These are phyloP conservation scores for Kernera saxatilis DNA, from an alignment of 345 rosid species.

Conservation along the genomic window DNA sequence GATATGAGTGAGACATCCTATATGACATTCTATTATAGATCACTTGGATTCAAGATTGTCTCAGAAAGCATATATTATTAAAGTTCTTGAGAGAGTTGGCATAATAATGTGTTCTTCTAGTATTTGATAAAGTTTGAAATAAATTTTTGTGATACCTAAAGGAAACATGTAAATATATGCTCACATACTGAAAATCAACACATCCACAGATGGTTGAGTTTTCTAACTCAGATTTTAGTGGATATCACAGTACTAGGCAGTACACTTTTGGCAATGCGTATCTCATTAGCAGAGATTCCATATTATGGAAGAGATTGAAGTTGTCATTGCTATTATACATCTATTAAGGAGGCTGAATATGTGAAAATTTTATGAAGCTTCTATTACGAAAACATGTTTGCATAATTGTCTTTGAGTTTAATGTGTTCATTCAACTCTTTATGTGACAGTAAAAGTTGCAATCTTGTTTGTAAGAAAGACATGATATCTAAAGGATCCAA, in stretches of 20 bases:
- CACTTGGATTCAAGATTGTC: background rate
- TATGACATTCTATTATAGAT: background rate
- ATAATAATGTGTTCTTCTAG: background rate
- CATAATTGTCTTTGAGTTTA: background rate
- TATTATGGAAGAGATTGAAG: background rate
- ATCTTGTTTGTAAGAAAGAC: background rate
- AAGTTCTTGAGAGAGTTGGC: background rate
- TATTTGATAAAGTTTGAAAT: background rate
- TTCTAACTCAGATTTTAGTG: background rate
- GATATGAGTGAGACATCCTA: background rate
- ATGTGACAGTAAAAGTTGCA: background rate
- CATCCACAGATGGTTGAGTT: background rate
- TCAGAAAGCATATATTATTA: background rate
- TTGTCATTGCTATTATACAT: background rate
- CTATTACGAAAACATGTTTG: background rate
- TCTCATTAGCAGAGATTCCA: background rate
- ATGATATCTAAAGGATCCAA: background rate
- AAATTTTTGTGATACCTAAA: background rate
- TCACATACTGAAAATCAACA: background rate
- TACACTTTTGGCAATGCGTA: background rate
- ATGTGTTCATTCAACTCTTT: background rate
- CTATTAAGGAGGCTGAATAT: background rate
- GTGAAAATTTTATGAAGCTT: background rate
- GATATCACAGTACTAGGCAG: background rate
- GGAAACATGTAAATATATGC: background rate